Conservation (phyloP, 2,329 filamentous ascomycete species). For the Epichloe coenophiala region DNA sequence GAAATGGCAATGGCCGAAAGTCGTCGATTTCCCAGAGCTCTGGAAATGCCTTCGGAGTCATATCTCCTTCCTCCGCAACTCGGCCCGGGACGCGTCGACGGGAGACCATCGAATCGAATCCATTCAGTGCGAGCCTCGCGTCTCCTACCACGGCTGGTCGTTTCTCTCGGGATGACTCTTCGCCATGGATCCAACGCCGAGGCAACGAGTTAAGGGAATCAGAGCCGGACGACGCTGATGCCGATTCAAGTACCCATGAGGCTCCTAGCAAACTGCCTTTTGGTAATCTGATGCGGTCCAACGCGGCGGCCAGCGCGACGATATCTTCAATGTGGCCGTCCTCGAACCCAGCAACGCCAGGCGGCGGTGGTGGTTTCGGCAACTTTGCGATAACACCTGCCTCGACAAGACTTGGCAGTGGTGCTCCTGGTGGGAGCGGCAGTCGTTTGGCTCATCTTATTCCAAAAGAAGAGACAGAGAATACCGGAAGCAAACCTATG, state of each 20-base stretch:
- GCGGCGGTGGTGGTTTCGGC: slow-evolving; percentile 72
- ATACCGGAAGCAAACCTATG: slow-evolving; percentile 35
- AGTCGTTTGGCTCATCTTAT: slow-evolving; percentile 80
- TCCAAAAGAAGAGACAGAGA: slow-evolving; percentile 62
- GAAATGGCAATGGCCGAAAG: slow-evolving; percentile 59
- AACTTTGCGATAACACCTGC: slow-evolving; percentile 62
- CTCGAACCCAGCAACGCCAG: slow-evolving; percentile 44
- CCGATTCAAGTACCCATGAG: slow-evolving; percentile 17
- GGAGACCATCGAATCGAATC: slow-evolving; percentile 64
- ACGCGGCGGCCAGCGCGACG: slow-evolving; percentile 34
- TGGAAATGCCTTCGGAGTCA: slow-evolving; percentile 50
- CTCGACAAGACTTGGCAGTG: slow-evolving; percentile 49
- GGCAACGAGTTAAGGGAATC: slow-evolving; percentile 39
- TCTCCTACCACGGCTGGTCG: slow-evolving; percentile 49
- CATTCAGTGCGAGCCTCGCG: slow-evolving; percentile 35
- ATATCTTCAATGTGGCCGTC: slow-evolving; percentile 31
- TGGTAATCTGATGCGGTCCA: slow-evolving; percentile 38
- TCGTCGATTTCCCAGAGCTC: slow-evolving; percentile 64
- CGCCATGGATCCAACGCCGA: slow-evolving; percentile 45
- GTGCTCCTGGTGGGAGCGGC: slow-evolving; percentile 56
- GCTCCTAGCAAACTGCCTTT: slow-evolving; percentile 24
- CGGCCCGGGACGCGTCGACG: slow-evolving; percentile 69
- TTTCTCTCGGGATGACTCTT: slow-evolving; percentile 48
- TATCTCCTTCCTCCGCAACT: slow-evolving; percentile 57
- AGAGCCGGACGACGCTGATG: slow-evolving; percentile 39